Evolutionary conservation across 2,329 filamentous ascomycete species (phyloP).

Genomic region (Aspergillus flavus): DNA sequence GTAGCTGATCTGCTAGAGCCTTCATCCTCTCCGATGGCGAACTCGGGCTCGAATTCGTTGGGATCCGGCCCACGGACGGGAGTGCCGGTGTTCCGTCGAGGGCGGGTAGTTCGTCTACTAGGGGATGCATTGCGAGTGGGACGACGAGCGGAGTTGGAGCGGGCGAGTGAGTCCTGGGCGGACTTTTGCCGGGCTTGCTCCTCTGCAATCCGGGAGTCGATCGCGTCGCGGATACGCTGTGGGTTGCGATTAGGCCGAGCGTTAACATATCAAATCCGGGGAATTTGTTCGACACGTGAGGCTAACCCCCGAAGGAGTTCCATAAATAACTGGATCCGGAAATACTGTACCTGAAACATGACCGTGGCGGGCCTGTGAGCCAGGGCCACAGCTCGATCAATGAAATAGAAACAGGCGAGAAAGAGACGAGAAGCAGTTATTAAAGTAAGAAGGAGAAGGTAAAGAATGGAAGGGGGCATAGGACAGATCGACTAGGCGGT

Average conservation of each 20-base stretch:
- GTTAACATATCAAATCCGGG: slow-evolving; percentile 4
- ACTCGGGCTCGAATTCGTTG: slow-evolving; percentile 82
- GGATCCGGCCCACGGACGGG: slow-evolving; percentile 72
- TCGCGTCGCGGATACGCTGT: slow-evolving; percentile 79
- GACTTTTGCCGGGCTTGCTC: slow-evolving; percentile 79
- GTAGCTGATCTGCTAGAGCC: slow-evolving; percentile 64
- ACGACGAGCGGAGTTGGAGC: slow-evolving; percentile 49
- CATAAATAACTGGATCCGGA: slow-evolving; percentile 3
- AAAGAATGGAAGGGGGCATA: slow-evolving; percentile 10
- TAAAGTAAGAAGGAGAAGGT: slow-evolving; percentile 17
- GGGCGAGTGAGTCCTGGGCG: slow-evolving; percentile 45
- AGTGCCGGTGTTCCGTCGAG: slow-evolving; percentile 38
- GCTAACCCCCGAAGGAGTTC: not conserved
- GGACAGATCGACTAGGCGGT: slow-evolving; percentile 3
- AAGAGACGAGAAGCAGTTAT: slow-evolving; percentile 13
- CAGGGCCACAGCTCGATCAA: slow-evolving; percentile 19
- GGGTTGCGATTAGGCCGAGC: too few relatives aligned
- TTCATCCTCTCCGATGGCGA: slow-evolving; percentile 83
- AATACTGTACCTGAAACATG: slow-evolving; percentile 35
- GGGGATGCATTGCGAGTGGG: slow-evolving; percentile 31
- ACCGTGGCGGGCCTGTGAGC: slow-evolving; percentile 26
- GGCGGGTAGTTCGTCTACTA: slow-evolving; percentile 32
- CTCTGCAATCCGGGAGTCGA: slow-evolving; percentile 85
- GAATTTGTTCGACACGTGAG: slow-evolving; percentile 1
- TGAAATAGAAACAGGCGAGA: slow-evolving; percentile 15